Evolutionary conservation across 192 early-diverging fungal genomes (phyloP), one percentile per base, ranked within the genome.

Genomic region (Coemansia erecta): DNA sequence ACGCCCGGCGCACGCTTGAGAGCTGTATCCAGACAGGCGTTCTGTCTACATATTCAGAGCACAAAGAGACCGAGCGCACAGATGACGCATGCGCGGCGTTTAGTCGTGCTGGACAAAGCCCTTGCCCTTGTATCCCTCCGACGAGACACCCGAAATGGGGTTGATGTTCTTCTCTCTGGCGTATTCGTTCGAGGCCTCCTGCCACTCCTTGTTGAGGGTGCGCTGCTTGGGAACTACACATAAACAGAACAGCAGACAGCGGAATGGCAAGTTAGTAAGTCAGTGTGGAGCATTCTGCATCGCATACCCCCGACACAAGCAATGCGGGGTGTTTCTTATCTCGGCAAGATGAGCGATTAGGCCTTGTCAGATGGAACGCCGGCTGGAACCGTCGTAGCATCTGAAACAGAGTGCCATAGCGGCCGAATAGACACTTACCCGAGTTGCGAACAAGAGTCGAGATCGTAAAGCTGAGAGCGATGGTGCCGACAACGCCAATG

Each of bases 131-230:
- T 92, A 92, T 51, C 77, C 81, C 61, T 90, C 88, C 53, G 90
- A 92, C 39, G 89, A 85, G 49, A 90, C 71, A 82, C 89, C 90
- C 56, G 82, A 61, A 72, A 89, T 89, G 51, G 90, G 90, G 73
- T 92, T 89, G 62, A 82, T 81, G 66, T 90, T 92, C 56, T 87
- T 80, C 65, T 80, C 72, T 61, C 69, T 80, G 63, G 85, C 74
- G 61, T 84, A 83, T 66, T 86, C 84, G 84, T 89, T 90, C 63
- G 88, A 81, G 44, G 88, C 89, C 77, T 90, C 87, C 73, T 92
- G 83, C 90, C 90, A 92, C 82, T 92, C 88, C 84, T 85, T 87
- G 83, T 54, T 88, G 61, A 85, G 69, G 48, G 89, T 92, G 50
- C 56, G 67, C 44, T 84, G 86, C 61, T 77, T 82, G 59, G 84